Evolutionary conservation across 495 filamentous ascomycete genomes (phyloP), one percentile per base, ranked within the genome.

Genomic region (Aspergillus heteromorphus): DNA sequence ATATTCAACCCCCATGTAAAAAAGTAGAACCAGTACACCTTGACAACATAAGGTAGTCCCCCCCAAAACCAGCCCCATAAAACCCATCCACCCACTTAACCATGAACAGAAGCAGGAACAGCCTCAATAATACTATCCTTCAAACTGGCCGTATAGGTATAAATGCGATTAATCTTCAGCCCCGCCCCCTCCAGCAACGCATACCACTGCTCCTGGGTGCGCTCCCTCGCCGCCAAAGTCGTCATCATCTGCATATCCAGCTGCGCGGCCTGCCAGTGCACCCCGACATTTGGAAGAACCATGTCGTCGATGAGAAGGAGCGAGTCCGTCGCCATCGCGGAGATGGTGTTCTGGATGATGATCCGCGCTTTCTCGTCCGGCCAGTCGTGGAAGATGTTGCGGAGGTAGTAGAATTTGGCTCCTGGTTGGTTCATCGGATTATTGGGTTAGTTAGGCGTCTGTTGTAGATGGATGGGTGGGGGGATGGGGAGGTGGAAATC

Each of bases 391-490:
- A 76, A 53, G 36, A 78, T 65, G 18, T 45, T 56, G 11, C 69
- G 67, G 6, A 75, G 53, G 18, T 67, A 75, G 56, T 78, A 78
- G 36, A 67, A 70, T 23, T 64, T 68, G n/a, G 75, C 70, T 10
- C 68, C 67, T 65, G 6, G 2, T n/a, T n/a, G n/a, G n/a, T n/a
- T n/a, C n/a, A n/a, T n/a, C n/a, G n/a, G n/a, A n/a, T n/a, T n/a
- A n/a, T n/a, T n/a, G n/a, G n/a, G n/a, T n/a, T n/a, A n/a, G n/a
- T n/a, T n/a, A n/a, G n/a, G n/a, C n/a, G n/a, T n/a, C n/a, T n/a
- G n/a, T n/a, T n/a, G n/a, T n/a, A n/a, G n/a, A n/a, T n/a, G n/a
- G n/a, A n/a, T n/a, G n/a, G n/a, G n/a, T n/a, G n/a, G n/a, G n/a
- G n/a, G n/a, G n/a, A n/a, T n/a, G n/a, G n/a, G n/a, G n/a, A n/a